Percentiles rank a stretch among this genome's conserved stretches.
Evolutionary conservation across 345 rosid species (phyloP).

Genomic region (Dipteronia dyeriana): DNA sequence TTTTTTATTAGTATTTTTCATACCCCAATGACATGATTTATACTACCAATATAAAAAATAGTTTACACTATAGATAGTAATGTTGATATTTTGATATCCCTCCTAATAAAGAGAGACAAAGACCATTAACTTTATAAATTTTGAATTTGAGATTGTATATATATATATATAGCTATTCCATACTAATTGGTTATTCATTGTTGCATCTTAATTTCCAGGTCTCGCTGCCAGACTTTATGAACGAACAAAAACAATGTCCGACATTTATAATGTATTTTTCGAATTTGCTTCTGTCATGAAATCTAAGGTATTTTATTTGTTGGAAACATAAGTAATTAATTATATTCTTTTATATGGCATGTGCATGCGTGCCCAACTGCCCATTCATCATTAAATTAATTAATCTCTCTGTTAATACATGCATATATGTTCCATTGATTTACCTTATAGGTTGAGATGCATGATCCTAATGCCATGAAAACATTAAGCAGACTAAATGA

Average conservation of each 20-base stretch:
- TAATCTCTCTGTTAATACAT: too few species aligned
- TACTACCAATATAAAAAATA: too few species aligned
- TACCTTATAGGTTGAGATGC: not conserved
- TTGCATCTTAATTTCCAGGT: constrained; percentile 40
- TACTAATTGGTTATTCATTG: not conserved
- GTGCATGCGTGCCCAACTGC: too few species aligned
- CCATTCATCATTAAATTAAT: too few species aligned
- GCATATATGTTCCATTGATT: not conserved
- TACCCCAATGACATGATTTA: too few species aligned
- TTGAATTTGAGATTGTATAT: not conserved
- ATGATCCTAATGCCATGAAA: constrained; percentile 70
- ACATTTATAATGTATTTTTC: constrained; percentile 83
- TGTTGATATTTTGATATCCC: too few species aligned
- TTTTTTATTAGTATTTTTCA: too few species aligned
- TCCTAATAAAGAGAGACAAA: too few species aligned
- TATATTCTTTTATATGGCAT: too few species aligned
- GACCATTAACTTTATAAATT: too few species aligned
- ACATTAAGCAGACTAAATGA: constrained; percentile 64
- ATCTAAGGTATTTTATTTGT: constrained; percentile 50
- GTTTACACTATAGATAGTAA: too few species aligned
- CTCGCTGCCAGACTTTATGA: constrained; percentile 83
- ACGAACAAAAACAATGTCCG: constrained; percentile 75
- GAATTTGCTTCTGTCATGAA: constrained; percentile 74
- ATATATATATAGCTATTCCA: not conserved
- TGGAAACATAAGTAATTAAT: too few species aligned